Evolutionary conservation across 495 filamentous ascomycete species (phyloP).

Genomic region (Daldinia vernicosa): DNA sequence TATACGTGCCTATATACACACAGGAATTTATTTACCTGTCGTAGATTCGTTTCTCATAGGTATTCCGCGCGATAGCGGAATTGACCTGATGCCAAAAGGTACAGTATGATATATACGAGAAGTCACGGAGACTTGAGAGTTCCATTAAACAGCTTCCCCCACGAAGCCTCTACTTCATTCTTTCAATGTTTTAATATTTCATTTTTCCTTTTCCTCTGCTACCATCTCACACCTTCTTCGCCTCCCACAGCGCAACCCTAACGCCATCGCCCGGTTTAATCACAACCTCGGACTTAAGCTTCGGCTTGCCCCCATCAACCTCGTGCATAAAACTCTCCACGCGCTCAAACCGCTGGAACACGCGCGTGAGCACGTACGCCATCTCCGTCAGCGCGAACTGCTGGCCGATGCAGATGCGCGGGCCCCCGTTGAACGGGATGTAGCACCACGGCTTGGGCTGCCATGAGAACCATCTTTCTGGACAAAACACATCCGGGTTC

Average conservation of each 20-base stretch:
- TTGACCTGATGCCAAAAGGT: too few relatives aligned
- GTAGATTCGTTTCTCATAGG: too few relatives aligned
- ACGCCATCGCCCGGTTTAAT: constrained; percentile 70
- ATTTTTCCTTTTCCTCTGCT: not conserved
- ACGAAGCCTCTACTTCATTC: not conserved
- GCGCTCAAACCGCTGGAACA: constrained; percentile 74
- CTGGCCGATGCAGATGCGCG: constrained; percentile 89
- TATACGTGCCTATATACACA: too few relatives aligned
- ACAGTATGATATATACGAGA: too few relatives aligned
- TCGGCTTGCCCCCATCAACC: constrained; percentile 58
- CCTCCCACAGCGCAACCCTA: constrained; percentile 65
- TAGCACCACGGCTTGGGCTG: constrained; percentile 74
- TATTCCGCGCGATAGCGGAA: too few relatives aligned
- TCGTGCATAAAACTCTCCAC: constrained; percentile 62
- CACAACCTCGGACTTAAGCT: constrained; percentile 72
- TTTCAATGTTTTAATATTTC: not conserved
- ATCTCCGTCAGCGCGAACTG: constrained; percentile 85
- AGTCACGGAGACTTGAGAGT: too few relatives aligned
- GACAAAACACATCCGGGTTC: constrained; percentile 67
- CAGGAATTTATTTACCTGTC: too few relatives aligned
- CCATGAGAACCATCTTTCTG: constrained; percentile 80
- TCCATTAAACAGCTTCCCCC: too few relatives aligned
- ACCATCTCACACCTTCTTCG: constrained; percentile 30
- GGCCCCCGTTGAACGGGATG: constrained; percentile 79
- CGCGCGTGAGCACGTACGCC: constrained; percentile 72